These are phyloP conservation scores for Wickerhamomyces chambardii DNA, from an alignment of 805 yeast species.

Conservation along the genomic window DNA sequence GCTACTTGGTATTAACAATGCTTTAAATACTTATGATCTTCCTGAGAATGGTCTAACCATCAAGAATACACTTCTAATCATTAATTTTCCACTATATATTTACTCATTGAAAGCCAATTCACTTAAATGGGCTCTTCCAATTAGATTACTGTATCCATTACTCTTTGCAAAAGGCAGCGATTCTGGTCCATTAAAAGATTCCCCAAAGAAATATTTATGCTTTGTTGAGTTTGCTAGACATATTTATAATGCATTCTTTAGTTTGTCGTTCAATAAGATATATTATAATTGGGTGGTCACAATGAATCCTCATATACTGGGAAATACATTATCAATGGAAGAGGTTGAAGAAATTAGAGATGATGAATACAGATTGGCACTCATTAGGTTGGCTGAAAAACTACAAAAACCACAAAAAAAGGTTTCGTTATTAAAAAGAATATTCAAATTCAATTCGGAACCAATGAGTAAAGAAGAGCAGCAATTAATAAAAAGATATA, in stretches of 20 bases:
- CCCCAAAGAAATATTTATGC: conserved; percentile 7
- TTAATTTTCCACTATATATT: conserved; percentile 24
- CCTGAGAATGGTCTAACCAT: too few species aligned
- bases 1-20: conserved; percentile 16
- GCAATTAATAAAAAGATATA: conserved; percentile 5
- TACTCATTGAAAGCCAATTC: conserved; percentile 11
- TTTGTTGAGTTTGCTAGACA: conserved; percentile 5
- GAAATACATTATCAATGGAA: conserved; percentile 21
- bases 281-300: conserved; percentile 25
- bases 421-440: neutral
- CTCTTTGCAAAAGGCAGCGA: conserved; percentile 1
- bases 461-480: conserved; percentile 1
- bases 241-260: conserved; percentile 11
- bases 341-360: conserved; percentile 25
- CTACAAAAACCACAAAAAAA: too few species aligned
- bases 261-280: conserved; percentile 19
- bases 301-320: conserved; percentile 25
- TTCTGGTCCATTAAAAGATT: neutral
- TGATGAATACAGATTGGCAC: conserved; percentile 20
- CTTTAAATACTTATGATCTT: conserved; percentile 5
- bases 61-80: too few species aligned
- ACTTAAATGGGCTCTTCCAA: neutral
- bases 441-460: neutral
- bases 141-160: too few species aligned
- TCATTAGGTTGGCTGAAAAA: too few species aligned